Evolutionary conservation across 192 early-diverging fungal species (phyloP), one percentile per base, ranked within the genome.

Genomic region (Gamsiella multidivaricata): DNA sequence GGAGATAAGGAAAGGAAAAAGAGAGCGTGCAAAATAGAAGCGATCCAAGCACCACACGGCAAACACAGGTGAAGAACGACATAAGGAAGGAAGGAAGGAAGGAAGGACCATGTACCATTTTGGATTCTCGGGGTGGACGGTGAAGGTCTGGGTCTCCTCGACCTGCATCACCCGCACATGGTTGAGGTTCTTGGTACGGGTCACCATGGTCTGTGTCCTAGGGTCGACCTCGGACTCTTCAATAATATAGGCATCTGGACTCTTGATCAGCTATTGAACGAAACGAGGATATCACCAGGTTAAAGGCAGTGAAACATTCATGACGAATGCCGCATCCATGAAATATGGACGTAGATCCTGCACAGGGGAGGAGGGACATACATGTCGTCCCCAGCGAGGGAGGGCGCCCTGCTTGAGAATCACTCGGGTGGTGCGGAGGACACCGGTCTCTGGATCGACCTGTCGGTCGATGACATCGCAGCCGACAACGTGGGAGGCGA

Each of bases 91-190:
- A 26, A 25, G 37, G 29, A 25, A 22, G 5, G 0, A 39, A 1
- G n/a, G 31, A 54, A 32, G 2, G 12, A 12, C 17, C 6, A 46
- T 43, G 46, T 76, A 76, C 73, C 80, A 87, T 59, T 86, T 81
- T 17, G 65, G 54, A 51, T 82, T 68, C 61, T 87, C 71, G 29
- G 85, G 83, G 56, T 90, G 84, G 11, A 84, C 82, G 29, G 66
- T 73, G 53, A 93, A 86, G 26, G 88, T 94, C 81, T 97, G 96
- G 42, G 86, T 88, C 82, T 98, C 97, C 76, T 97, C 95, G 32
- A 99, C 90, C 69, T 95, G 87, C 89, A 98, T 92, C 18, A 96
- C 79, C 52, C 97, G 92, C 31, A 89, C 95, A 80, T 99, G 97
- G 57, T 92, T 95, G 43, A 99, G 80, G 78, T 99, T 99, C 62